These are phyloP conservation scores for Schoenoplectus triqueter DNA, from an alignment of 202 grass and related monocot species.

Conservation along the genomic window DNA sequence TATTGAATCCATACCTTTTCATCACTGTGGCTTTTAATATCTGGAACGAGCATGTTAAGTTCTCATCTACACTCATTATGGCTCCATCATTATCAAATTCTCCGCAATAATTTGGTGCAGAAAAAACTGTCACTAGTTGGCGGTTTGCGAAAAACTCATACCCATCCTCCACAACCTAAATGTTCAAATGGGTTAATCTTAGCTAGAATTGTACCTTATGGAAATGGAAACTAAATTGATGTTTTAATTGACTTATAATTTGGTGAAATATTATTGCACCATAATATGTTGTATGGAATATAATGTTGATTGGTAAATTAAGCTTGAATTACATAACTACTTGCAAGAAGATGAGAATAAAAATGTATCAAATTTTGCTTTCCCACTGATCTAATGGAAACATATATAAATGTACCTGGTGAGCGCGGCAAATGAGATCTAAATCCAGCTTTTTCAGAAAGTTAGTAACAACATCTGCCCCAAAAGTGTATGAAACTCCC, in stretches of 20 bases:
- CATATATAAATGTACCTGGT: constrained; percentile 48
- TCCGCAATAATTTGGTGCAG: constrained; percentile 65
- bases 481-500: constrained; percentile 63
- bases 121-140: constrained; percentile 63
- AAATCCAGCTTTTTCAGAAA: constrained; percentile 53
- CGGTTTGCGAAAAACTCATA: constrained; percentile 62
- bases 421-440: constrained; percentile 63
- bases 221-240: not conserved
- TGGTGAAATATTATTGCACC: not conserved
- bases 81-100: constrained; percentile 61
- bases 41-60: constrained; percentile 61
- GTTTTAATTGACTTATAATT: not conserved
- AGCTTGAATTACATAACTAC: not conserved
- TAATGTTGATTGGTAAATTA: not conserved
- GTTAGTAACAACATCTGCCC: constrained; percentile 46
- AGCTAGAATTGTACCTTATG: not conserved
- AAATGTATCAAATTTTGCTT: not conserved
- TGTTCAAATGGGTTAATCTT: not conserved
- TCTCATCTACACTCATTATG: constrained; percentile 65
- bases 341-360: not conserved
- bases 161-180: constrained; percentile 62
- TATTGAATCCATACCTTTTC: constrained; percentile 36
- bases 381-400: not conserved
- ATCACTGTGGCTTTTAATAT: constrained; percentile 53
- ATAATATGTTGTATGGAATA: not conserved